Evolutionary conservation across 768 basidiomycete species (phyloP).

Genomic region (Hemileccinum rubropunctum): DNA sequence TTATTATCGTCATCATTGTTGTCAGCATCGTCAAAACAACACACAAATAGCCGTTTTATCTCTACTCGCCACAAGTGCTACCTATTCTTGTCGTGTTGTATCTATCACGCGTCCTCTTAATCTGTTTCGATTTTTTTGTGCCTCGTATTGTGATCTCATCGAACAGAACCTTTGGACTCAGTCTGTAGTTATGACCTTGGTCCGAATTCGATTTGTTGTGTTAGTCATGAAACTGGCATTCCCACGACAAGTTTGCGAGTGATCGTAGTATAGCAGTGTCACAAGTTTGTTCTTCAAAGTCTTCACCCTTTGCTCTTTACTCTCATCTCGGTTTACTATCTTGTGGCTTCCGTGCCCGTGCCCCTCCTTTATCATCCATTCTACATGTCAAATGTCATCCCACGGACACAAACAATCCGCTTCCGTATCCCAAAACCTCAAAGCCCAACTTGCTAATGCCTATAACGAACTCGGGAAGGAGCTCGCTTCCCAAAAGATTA

Average conservation of each 20-base stretch:
- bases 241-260: slow-evolving; percentile 15
- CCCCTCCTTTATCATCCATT: slow-evolving; percentile 31
- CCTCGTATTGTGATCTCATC: slow-evolving; percentile 14
- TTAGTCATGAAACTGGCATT: slow-evolving; percentile 12
- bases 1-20: slow-evolving; percentile 94
- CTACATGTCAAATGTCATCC: slow-evolving; percentile 43
- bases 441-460: slow-evolving; percentile 87
- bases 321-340: slow-evolving; percentile 16
- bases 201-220: slow-evolving; percentile 23
- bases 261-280: slow-evolving; percentile 8
- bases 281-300: slow-evolving; percentile 12
- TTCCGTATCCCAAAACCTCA: slow-evolving; percentile 71
- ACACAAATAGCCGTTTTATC: slow-evolving; percentile 36
- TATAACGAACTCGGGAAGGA: slow-evolving; percentile 98
- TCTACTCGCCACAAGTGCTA: slow-evolving; percentile 12
- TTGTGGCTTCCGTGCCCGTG: slow-evolving; percentile 34
- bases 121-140: slow-evolving; percentile 23
- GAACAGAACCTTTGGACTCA: slow-evolving; percentile 11
- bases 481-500: slow-evolving; percentile 84
- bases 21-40: slow-evolving; percentile 92
- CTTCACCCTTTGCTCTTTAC: slow-evolving; percentile 1
- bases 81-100: slow-evolving; percentile 38
- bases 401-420: slow-evolving; percentile 60
- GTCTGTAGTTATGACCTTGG: slow-evolving; percentile 15
- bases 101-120: slow-evolving; percentile 40